Evolutionary conservation across 306 rosid species (phyloP).

Genomic region (Pyrus betulifolia): DNA sequence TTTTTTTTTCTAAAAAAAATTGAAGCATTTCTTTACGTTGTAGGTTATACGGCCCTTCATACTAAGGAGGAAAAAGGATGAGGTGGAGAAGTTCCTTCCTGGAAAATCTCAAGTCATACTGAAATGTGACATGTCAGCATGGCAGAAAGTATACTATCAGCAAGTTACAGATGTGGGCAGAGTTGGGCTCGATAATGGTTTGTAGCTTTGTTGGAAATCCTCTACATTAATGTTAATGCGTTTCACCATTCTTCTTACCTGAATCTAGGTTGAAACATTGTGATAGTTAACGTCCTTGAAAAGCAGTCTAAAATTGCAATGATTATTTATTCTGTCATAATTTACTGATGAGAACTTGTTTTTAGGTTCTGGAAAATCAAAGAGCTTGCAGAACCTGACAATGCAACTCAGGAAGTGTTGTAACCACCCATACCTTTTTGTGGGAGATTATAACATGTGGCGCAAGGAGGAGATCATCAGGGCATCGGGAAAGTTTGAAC

Average conservation of each 20-base stretch:
- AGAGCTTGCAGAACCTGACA: conserved; percentile 89
- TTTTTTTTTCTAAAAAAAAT: not conserved
- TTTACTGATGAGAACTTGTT: conserved; percentile 1
- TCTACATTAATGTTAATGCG: not conserved
- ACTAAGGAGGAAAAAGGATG: conserved; percentile 93
- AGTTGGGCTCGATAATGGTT: conserved; percentile 93
- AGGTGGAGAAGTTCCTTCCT: conserved; percentile 97
- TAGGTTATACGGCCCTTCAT: conserved; percentile 98
- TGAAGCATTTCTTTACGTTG: conserved; percentile 12
- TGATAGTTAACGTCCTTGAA: not conserved
- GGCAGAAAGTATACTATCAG: conserved; percentile 99
- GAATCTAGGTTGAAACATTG: not conserved
- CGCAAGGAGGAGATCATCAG: conserved; percentile 77
- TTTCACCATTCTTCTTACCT: conserved; percentile 4
- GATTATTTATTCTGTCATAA: not conserved
- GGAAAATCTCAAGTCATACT: conserved; percentile 94
- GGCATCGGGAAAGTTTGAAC: conserved; percentile 99
- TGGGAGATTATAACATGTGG: conserved; percentile 77
- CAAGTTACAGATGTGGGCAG: conserved; percentile 93
- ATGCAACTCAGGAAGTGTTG: conserved; percentile 99
- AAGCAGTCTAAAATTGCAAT: not conserved
- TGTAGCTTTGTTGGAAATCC: conserved; percentile 12
- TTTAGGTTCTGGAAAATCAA: conserved; percentile 96
- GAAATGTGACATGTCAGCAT: conserved; percentile 93
- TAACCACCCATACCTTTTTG: conserved; percentile 93